phyloP scores from a whole-genome alignment of 306 rosid species.

The Senna siamea region DNA sequence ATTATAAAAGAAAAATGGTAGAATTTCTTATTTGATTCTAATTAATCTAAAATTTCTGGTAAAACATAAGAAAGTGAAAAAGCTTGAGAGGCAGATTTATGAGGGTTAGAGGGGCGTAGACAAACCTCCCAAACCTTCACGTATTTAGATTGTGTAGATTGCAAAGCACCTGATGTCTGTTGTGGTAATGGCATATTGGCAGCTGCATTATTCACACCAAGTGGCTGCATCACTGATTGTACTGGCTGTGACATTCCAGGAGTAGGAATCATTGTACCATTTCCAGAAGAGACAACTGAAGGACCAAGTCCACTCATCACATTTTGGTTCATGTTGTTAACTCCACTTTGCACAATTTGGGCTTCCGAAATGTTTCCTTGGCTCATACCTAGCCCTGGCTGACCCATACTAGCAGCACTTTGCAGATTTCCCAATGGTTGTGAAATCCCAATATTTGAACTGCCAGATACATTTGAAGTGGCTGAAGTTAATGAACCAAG shows the following conservation, averaged over 20 bases:
- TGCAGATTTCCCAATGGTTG: slow-evolving; percentile 81
- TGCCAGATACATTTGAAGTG: slow-evolving; percentile 72
- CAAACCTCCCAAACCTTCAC: slow-evolving; percentile 98
- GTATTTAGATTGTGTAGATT: slow-evolving; percentile 81
- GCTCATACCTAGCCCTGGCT: slow-evolving; percentile 69
- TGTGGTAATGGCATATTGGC: slow-evolving; percentile 74
- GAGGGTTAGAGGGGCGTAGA: slow-evolving; percentile 18
- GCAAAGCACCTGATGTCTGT: slow-evolving; percentile 71
- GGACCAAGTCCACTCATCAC: slow-evolving; percentile 76
- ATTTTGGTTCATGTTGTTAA: slow-evolving; percentile 77
- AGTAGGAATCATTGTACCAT: slow-evolving; percentile 92
- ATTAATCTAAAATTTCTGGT: slow-evolving; percentile 10
- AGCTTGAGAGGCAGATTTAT: slow-evolving; percentile 10
- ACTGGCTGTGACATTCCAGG: slow-evolving; percentile 94
- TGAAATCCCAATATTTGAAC: slow-evolving; percentile 75
- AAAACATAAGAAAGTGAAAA: slow-evolving; percentile 21
- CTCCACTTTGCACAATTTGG: slow-evolving; percentile 83
- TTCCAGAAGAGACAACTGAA: slow-evolving; percentile 85
- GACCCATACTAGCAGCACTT: slow-evolving; percentile 85
- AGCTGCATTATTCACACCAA: slow-evolving; percentile 64
- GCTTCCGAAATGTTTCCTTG: slow-evolving; percentile 80
- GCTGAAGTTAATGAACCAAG: slow-evolving; percentile 69
- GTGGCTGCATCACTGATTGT: slow-evolving; percentile 73
- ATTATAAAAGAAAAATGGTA: slow-evolving; percentile 4
- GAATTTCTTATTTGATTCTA: slow-evolving; percentile 9